Percentiles rank a stretch among this genome's conserved stretches.
Conservation (phyloP, 2,329 filamentous ascomycete species). For the Raffaelea ambrosiae region DNA sequence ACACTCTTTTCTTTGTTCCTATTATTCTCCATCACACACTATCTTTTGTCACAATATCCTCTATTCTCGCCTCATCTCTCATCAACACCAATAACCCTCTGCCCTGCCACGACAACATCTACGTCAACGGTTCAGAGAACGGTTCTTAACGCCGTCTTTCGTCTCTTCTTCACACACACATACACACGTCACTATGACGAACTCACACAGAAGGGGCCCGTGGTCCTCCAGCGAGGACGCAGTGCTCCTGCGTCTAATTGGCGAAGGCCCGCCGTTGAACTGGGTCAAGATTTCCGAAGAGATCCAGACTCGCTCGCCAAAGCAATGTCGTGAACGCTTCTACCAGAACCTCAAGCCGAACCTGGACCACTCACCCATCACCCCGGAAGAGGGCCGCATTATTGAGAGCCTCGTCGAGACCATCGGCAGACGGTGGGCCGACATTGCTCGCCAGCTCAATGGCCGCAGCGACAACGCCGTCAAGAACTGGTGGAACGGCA, state of each 20-base stretch:
- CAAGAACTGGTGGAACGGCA: constrained; percentile 98
- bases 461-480: constrained; percentile 91
- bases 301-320: constrained; percentile 72
- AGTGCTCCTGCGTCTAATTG: constrained; percentile 57
- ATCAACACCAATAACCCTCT: too few species aligned
- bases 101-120: too few species aligned
- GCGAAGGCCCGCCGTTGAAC: constrained; percentile 63
- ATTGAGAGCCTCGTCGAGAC: constrained; percentile 72
- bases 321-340: constrained; percentile 91
- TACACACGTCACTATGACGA: not conserved
- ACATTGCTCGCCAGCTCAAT: constrained; percentile 74
- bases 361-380: constrained; percentile 67
- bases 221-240: constrained; percentile 67
- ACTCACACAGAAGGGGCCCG: constrained; percentile 42
- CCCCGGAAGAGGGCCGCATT: constrained; percentile 56
- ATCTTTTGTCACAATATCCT: not conserved
- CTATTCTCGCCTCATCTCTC: too few species aligned
- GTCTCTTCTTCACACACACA: not conserved
- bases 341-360: constrained; percentile 84
- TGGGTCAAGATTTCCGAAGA: constrained; percentile 80
- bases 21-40: not conserved
- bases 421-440: constrained; percentile 84
- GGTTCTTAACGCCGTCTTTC: too few species aligned
- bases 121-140: too few species aligned
- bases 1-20: too few species aligned